Evolutionary conservation across 1,284 basidiomycete species (phyloP), one percentile per base, ranked within the genome.

Genomic region (Tausonia pullulans): DNA sequence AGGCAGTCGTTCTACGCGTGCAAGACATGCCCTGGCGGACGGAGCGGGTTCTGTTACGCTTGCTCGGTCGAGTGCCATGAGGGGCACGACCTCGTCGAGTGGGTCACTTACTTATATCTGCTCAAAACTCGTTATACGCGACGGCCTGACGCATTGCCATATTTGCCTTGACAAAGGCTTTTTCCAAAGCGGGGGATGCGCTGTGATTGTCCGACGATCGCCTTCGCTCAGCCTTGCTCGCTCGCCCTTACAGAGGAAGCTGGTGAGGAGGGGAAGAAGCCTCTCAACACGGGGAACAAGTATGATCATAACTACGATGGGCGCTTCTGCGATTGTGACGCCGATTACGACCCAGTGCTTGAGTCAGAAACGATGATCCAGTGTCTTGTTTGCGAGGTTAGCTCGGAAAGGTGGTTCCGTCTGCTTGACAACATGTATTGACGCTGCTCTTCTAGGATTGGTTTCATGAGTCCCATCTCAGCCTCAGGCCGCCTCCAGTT

Each of bases 391-490:
- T 58, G 62, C 46, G 56, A 57, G 62, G 62, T 63, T 16, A 6
- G 62, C 39, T 39, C 16, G 10, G 46, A 14, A n/a, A 27, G 8
- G 4, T 10, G 5, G 3, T 54, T 14, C 40, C 14, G n/a, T 40
- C 5, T 46, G 14, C 52, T 43, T 61, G n/a, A 39, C 49, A 13
- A 43, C 11, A 44, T 5, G n/a, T 54, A 14, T 44, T 16, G 13
- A 7, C 44, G 3, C 8, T 9, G 11, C 4, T 62, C 39, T 16
- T n/a, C 9, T 53, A 64, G 51, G 63, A 64, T 41, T 64, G 63
- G 63, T 64, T 54, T 51, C 63, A 64, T 16, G 58, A 60, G n/a
- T 59, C 57, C 5, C 51, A 53, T 41, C 44, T 64, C 27, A 64
- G 60, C n/a, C 63, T 64, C 46, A 44, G 46, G 2, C 45, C 58